Evolutionary conservation across 805 yeast species (phyloP).

Genomic region (Ogataea zsoltii): DNA sequence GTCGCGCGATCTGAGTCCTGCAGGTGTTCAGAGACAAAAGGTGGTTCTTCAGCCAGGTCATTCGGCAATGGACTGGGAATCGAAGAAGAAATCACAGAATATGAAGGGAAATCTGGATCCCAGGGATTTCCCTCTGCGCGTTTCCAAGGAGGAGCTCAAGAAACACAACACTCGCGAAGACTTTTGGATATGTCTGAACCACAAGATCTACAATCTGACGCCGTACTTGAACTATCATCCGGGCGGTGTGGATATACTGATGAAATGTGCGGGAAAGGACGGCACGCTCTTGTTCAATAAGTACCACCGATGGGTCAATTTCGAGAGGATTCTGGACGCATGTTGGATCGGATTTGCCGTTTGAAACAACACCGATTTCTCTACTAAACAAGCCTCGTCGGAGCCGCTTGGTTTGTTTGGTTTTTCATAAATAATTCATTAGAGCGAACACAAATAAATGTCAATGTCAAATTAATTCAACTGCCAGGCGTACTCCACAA

Average conservation of each 20-base stretch:
- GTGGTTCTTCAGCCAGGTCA: slow-evolving; percentile 74
- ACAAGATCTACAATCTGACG: slow-evolving; percentile 84
- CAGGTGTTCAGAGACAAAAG: slow-evolving; percentile 41
- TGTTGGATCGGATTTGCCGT: slow-evolving; percentile 69
- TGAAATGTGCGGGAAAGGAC: slow-evolving; percentile 81
- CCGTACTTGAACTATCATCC: slow-evolving; percentile 87
- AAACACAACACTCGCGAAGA: slow-evolving; percentile 63
- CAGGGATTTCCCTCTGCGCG: slow-evolving; percentile 50
- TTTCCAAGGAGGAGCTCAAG: slow-evolving; percentile 57
- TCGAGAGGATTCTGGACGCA: slow-evolving; percentile 73
- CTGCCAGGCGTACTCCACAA: slow-evolving; percentile 21
- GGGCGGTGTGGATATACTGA: slow-evolving; percentile 80
- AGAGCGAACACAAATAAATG: too few relatives aligned
- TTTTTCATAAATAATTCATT: slow-evolving; percentile 3
- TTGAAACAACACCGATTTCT: not conserved
- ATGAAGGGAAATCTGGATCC: slow-evolving; percentile 52
- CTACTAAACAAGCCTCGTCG: not conserved
- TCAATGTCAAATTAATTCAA: not conserved
- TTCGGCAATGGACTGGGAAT: slow-evolving; percentile 88
- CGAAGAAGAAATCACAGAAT: slow-evolving; percentile 48
- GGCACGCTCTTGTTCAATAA: slow-evolving; percentile 75
- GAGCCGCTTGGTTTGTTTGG: not conserved
- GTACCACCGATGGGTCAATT: slow-evolving; percentile 75
- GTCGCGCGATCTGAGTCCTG: slow-evolving; percentile 8
- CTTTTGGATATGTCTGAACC: slow-evolving; percentile 82